Conservation (phyloP, 257 asterid species). For the Ocimum tenuiflorum region DNA sequence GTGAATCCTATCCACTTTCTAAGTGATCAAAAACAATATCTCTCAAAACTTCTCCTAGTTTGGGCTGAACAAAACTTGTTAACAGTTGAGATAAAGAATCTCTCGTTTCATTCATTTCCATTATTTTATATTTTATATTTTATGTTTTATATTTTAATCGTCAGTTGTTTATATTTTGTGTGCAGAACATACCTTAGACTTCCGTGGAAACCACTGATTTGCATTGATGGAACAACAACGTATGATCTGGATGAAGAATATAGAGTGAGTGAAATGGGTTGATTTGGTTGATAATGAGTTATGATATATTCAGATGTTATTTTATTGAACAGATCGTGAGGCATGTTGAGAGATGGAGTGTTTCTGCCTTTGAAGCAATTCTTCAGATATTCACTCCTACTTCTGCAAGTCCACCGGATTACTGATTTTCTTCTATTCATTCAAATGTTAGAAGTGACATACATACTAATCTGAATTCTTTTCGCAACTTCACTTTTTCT, state of each 20-base stretch:
- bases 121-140: too few relatives aligned
- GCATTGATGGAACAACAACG: constrained; percentile 54
- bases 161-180: too few relatives aligned
- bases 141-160: too few relatives aligned
- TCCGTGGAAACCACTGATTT: constrained; percentile 74
- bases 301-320: background rate
- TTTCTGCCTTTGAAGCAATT: constrained; percentile 71
- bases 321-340: constrained; percentile 40
- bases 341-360: constrained; percentile 75
- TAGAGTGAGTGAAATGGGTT: constrained; percentile 35
- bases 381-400: constrained; percentile 63
- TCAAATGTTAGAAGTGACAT: background rate
- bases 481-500: too few relatives aligned
- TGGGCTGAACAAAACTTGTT: background rate
- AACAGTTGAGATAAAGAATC: too few relatives aligned
- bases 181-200: constrained; percentile 70
- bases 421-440: constrained; percentile 11
- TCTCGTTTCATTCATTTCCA: too few relatives aligned
- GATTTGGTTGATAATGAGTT: background rate
- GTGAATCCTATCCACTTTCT: background rate
- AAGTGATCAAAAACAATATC: background rate
- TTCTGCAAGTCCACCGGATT: constrained; percentile 26
- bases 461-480: too few relatives aligned
- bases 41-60: background rate
- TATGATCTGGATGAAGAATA: constrained; percentile 46